Evolutionary conservation across 2,329 filamentous ascomycete genomes (phyloP), one percentile per base, ranked within the genome.

Genomic region (Tolypocladium inflatum): DNA sequence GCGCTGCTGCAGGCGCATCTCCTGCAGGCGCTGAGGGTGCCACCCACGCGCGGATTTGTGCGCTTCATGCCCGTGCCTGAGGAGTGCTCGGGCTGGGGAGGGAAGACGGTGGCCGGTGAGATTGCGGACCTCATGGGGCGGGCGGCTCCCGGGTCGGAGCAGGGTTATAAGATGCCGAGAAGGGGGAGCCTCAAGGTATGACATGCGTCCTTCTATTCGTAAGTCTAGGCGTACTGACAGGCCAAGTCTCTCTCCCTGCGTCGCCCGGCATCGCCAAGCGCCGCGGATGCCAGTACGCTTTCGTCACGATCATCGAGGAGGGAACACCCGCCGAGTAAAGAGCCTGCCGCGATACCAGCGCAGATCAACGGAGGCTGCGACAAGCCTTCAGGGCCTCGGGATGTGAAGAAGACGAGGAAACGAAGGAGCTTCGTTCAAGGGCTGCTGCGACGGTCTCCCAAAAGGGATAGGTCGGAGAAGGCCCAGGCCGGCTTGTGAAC

Each of bases 1-100:
- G 79, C 81, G n/a, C 74, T 95, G 21, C 81, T 95, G 4, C 89
- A 94, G 68, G 79, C 78, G n/a, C 87, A 89, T 69, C 81, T 96
- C 71, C 79, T 85, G 17, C 87, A 90, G 30, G 78, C 85, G 0
- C 76, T 96, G 0, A 81, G 83, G 2, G 89, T 96, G 3, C 66
- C 78, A 0, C 71, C 85, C 0, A 76, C 82, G 1, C 81, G 90
- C 43, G 91, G 91, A 1, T 79, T 91, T 39, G 73, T 96, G 58
- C 84, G 86, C 39, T 96, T 93, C 65, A 73, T 85, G 8, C 75
- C 87, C 1, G 81, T 90, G 5, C 70, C 80, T 0, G 89, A 93
- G 65, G 87, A 90, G 58, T 87, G 88, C 61, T 73, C 90, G 19
- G 90, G 88, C 0, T 85, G 80, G 56, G 86, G 86, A 56, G 87